A percentile compares a stretch with the other conserved stretches of the same genome.
phyloP scores from a whole-genome alignment of 805 yeast species.

The Pichia ethanolica region DNA sequence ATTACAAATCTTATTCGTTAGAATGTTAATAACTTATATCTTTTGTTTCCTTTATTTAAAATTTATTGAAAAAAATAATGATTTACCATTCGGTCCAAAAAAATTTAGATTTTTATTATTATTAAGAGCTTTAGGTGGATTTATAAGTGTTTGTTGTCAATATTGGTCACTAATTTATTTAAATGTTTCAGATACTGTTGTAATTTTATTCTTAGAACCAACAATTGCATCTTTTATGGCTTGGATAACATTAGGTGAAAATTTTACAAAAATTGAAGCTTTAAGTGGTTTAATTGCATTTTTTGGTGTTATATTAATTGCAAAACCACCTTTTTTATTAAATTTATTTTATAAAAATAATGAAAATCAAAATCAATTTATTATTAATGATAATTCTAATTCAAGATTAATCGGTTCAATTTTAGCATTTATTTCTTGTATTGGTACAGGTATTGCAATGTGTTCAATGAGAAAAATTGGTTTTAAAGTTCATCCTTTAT shows the following conservation, averaged over 20 bases:
- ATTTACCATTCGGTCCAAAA: constrained; percentile 38
- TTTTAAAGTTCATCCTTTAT: constrained; percentile 66
- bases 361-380: constrained; percentile 20
- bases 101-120: constrained; percentile 4
- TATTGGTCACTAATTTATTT: constrained; percentile 69
- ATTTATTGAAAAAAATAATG: constrained; percentile 38
- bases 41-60: constrained; percentile 49
- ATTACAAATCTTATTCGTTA: constrained; percentile 63
- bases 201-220: constrained; percentile 73
- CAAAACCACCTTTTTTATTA: constrained; percentile 74
- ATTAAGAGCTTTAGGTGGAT: constrained; percentile 66
- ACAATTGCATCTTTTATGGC: constrained; percentile 71
- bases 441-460: constrained; percentile 64
- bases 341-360: constrained; percentile 33
- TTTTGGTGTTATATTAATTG: constrained; percentile 70
- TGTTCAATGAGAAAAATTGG: constrained; percentile 72
- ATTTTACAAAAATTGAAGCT: constrained; percentile 59
- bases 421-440: constrained; percentile 58
- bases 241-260: constrained; percentile 56
- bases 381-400: not conserved
- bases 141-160: constrained; percentile 71
- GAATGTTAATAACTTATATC: constrained; percentile 67
- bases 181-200: constrained; percentile 73
- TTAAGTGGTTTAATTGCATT: constrained; percentile 62
- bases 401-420: constrained; percentile 51